Evolutionary conservation across 1,284 basidiomycete genomes (phyloP).

Genomic region (Austroboletus olivaceoglutinosus): DNA sequence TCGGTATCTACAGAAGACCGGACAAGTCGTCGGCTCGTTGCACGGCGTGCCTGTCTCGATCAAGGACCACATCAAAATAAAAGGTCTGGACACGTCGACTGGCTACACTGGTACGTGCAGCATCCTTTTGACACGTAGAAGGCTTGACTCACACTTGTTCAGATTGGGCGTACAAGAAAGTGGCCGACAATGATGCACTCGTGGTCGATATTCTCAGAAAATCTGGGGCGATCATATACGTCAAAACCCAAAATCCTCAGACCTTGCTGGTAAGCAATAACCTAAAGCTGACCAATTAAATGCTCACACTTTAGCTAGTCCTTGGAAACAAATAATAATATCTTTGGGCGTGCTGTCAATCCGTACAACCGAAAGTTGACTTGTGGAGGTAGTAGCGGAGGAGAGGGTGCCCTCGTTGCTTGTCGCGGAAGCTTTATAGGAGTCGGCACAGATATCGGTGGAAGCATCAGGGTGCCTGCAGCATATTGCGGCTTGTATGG

Average conservation of each 20-base stretch:
- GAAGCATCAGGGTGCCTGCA: slow-evolving; percentile 40
- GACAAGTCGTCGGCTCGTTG: slow-evolving; percentile 53
- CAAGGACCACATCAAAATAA: slow-evolving; percentile 54
- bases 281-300: slow-evolving; percentile 1
- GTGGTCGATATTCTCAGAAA: slow-evolving; percentile 47
- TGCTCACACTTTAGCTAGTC: slow-evolving; percentile 34
- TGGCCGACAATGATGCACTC: slow-evolving; percentile 44
- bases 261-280: slow-evolving; percentile 40
- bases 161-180: slow-evolving; percentile 46
- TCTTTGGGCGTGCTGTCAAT: slow-evolving; percentile 53
- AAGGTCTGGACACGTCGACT: slow-evolving; percentile 46
- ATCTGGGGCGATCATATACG: slow-evolving; percentile 56
- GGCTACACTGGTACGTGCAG: slow-evolving; percentile 43
- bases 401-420: slow-evolving; percentile 61
- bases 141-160: neutral
- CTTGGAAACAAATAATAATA: slow-evolving; percentile 49
- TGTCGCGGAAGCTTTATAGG: slow-evolving; percentile 56
- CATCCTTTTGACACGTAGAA: neutral
- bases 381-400: slow-evolving; percentile 61
- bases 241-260: slow-evolving; percentile 58
- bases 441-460: slow-evolving; percentile 59
- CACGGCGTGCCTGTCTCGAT: slow-evolving; percentile 58
- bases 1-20: slow-evolving; percentile 43
- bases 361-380: slow-evolving; percentile 53
- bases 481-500: slow-evolving; percentile 53